Base-by-base conservation (phyloP, 805 yeast species). In the Lachancea sp. region DNA sequence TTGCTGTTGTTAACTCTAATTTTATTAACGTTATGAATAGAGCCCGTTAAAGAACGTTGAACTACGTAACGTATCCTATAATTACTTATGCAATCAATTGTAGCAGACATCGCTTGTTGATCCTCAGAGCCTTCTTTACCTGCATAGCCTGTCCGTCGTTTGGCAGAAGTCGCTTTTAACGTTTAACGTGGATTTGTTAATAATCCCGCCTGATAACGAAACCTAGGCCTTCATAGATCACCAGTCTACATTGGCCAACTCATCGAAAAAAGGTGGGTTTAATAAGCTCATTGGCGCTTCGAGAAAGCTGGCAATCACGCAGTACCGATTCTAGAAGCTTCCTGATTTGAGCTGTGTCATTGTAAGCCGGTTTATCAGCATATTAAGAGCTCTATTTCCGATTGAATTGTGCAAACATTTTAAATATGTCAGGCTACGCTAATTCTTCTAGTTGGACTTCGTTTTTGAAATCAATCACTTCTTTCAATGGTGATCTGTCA, bases 401-500 rank as follows among this genome's bases (percentile, higher is more conserved):
- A 7, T 12, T 13, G 17, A 9, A 18, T 28, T 9, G 30, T 28
- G 17, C 16, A 8, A 18, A 17, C 7, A 21, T 13, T 26, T n/a
- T 31, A 7, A 34, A 29, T 8, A 63, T 61, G 67, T 55, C 68
- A 4, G 48, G 56, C 35, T 58, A 59, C 50, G 56, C 70, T 21
- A 49, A 55, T 23, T 62, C 71, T 9, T 59, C 78, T 11, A 76
- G 95, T n/a, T 90, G 97, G 97, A 79, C 95, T 19, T 77, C 92
- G 11, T 90, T 90, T 57, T 71, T 92, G 51, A 86, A 86, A 65
- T 85, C 96, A 29, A 77, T 90, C 48, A 92, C 96, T 23, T 78
- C 94, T 3, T 90, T 86, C 64, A 87, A 88, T 52, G 96, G 96
- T 26, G 98, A 92, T 60, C 69, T 92, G 47, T 86, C 96, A 15